These are phyloP conservation scores for Talaromyces sp. DNA, from an alignment of 2,329 filamentous ascomycete genomes.

Conservation along the genomic window DNA sequence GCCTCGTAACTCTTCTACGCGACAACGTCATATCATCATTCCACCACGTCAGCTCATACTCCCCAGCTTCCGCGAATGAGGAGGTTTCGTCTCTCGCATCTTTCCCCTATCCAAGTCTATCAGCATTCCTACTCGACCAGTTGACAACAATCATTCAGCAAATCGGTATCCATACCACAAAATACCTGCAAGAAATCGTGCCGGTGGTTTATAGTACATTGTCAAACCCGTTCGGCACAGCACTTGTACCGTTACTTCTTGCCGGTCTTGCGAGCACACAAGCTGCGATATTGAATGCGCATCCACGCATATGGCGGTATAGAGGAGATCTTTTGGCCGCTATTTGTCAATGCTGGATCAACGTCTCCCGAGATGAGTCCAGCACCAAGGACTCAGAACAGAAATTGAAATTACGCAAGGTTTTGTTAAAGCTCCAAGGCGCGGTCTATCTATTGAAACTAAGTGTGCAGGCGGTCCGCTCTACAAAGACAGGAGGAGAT, in stretches of 20 bases:
- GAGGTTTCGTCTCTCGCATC: slow-evolving; percentile 40
- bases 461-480: slow-evolving; percentile 21
- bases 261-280: slow-evolving; percentile 55
- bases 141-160: slow-evolving; percentile 28
- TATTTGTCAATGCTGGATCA: slow-evolving; percentile 62
- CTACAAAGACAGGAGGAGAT: not conserved
- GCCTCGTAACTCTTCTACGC: slow-evolving; percentile 30
- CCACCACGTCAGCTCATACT: slow-evolving; percentile 46
- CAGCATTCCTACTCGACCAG: slow-evolving; percentile 41
- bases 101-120: slow-evolving; percentile 47
- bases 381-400: slow-evolving; percentile 15
- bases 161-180: slow-evolving; percentile 37
- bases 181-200: slow-evolving; percentile 58
- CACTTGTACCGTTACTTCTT: slow-evolving; percentile 53
- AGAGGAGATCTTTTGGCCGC: slow-evolving; percentile 62
- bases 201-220: slow-evolving; percentile 64
- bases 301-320: slow-evolving; percentile 65
- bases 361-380: slow-evolving; percentile 42
- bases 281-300: slow-evolving; percentile 59
- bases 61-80: slow-evolving; percentile 39
- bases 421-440: slow-evolving; percentile 19
- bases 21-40: slow-evolving; percentile 38
- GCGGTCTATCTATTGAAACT: slow-evolving; percentile 30
- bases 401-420: slow-evolving; percentile 25
- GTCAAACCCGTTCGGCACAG: slow-evolving; percentile 64